phyloP scores from a whole-genome alignment of 2,329 filamentous ascomycete genomes.

The Colletotrichum godetiae region DNA sequence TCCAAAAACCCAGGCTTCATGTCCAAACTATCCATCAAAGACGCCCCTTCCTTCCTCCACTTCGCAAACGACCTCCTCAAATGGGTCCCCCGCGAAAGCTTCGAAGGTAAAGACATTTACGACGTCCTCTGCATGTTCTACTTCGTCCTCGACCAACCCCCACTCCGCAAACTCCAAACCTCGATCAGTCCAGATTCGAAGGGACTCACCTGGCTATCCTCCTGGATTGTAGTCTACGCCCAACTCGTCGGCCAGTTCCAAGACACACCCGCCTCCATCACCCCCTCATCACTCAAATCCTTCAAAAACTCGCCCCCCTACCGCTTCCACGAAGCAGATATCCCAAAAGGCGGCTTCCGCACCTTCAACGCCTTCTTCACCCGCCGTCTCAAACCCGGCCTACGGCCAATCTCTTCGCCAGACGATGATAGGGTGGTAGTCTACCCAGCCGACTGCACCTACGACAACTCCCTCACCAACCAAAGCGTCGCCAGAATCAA shows the following conservation, averaged over 20 bases:
- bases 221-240: slow-evolving; percentile 52
- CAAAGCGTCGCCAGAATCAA: slow-evolving; percentile 41
- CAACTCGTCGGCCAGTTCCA: slow-evolving; percentile 48
- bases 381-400: slow-evolving; percentile 47
- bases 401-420: slow-evolving; percentile 44
- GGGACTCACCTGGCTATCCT: slow-evolving; percentile 46
- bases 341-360: slow-evolving; percentile 45
- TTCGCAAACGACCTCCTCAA: slow-evolving; percentile 45
- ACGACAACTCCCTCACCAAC: slow-evolving; percentile 40
- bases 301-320: slow-evolving; percentile 46
- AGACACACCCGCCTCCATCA: slow-evolving; percentile 47
- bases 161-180: slow-evolving; percentile 38
- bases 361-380: slow-evolving; percentile 56
- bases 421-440: slow-evolving; percentile 44
- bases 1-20: slow-evolving; percentile 38
- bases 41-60: slow-evolving; percentile 37
- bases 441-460: slow-evolving; percentile 51
- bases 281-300: slow-evolving; percentile 41
- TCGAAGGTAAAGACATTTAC: slow-evolving; percentile 49
- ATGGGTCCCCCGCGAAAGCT: slow-evolving; percentile 50
- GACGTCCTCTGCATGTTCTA: slow-evolving; percentile 52
- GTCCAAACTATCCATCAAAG: slow-evolving; percentile 38
- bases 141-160: slow-evolving; percentile 49
- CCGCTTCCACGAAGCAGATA: slow-evolving; percentile 43
- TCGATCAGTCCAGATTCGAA: slow-evolving; percentile 43